Evolutionary conservation across 1,139 yeast species (phyloP).

Genomic region (Yamadazyma trypodendri): DNA sequence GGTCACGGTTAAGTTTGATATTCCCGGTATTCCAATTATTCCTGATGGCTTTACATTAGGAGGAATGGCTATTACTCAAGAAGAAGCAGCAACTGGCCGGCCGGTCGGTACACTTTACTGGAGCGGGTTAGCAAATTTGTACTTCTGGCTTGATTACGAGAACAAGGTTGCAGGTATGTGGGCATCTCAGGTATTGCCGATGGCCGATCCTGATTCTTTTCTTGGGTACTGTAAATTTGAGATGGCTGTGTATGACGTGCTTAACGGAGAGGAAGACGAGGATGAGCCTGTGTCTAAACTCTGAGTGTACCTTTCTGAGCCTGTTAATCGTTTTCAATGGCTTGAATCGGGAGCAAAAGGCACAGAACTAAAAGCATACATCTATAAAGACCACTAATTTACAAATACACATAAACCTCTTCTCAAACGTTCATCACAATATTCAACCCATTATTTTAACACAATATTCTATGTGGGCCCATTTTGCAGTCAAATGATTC

Average conservation of each 20-base stretch:
- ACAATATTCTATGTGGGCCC: too few relatives aligned
- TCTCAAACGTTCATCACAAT: too few relatives aligned
- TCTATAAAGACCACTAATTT: too few relatives aligned
- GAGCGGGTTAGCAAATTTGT: constrained; percentile 48
- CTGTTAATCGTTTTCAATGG: not conserved
- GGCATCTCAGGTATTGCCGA: constrained; percentile 22
- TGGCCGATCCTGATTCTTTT: constrained; percentile 12
- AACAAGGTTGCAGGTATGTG: constrained; percentile 45
- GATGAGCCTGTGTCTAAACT: constrained; percentile 3
- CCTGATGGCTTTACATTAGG: constrained; percentile 81
- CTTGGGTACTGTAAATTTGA: constrained; percentile 16
- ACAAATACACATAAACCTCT: too few relatives aligned
- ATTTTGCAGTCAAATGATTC: constrained; percentile 2
- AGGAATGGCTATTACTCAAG: constrained; percentile 66
- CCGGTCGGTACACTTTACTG: constrained; percentile 41
- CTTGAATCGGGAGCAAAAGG: too few relatives aligned
- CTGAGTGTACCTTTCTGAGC: not conserved
- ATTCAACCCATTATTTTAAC: too few relatives aligned
- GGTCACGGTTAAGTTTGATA: constrained; percentile 21
- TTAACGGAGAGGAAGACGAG: constrained; percentile 13
- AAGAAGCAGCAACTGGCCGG: constrained; percentile 37
- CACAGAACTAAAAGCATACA: too few relatives aligned
- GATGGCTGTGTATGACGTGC: constrained; percentile 14
- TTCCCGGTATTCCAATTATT: constrained; percentile 28
- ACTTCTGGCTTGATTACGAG: constrained; percentile 46